phyloP scores from a whole-genome alignment of 2,329 filamentous ascomycete genomes.

The Pseudogymnoascus sp. region DNA sequence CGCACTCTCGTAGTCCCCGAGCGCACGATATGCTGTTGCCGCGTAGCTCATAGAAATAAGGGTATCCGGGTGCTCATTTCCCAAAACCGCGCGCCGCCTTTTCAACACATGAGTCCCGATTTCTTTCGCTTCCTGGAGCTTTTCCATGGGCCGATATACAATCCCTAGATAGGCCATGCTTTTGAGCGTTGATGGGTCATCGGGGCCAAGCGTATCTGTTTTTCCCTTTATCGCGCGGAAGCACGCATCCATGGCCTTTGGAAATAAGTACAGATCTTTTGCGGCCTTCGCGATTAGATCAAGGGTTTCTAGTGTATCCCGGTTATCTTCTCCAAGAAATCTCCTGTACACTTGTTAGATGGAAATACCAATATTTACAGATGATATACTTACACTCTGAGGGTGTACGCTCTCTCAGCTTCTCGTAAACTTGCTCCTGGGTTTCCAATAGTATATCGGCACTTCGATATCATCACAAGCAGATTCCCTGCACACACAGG shows the following conservation, averaged over 20 bases:
- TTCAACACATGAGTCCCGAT: background rate
- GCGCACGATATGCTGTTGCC: background rate
- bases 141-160: background rate
- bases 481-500: background rate
- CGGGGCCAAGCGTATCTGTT: slow-evolving; percentile 1
- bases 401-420: background rate
- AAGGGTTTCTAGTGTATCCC: background rate
- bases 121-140: background rate
- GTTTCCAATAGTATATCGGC: background rate
- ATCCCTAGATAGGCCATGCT: background rate
- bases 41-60: slow-evolving; percentile 13
- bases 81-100: slow-evolving; percentile 7
- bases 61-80: slow-evolving; percentile 13
- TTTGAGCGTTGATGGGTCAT: background rate
- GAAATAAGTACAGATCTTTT: background rate
- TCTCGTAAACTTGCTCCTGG: background rate
- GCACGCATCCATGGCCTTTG: background rate
- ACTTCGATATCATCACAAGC: background rate
- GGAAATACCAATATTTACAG: background rate
- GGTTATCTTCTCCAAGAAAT: background rate
- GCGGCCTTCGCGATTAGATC: background rate
- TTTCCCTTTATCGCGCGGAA: background rate
- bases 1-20: background rate
- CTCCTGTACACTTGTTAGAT: background rate
- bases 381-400: background rate